Evolutionary conservation across 2,329 filamentous ascomycete species (phyloP), one percentile per base, ranked within the genome.

Genomic region (Neoarthrinium moseri): DNA sequence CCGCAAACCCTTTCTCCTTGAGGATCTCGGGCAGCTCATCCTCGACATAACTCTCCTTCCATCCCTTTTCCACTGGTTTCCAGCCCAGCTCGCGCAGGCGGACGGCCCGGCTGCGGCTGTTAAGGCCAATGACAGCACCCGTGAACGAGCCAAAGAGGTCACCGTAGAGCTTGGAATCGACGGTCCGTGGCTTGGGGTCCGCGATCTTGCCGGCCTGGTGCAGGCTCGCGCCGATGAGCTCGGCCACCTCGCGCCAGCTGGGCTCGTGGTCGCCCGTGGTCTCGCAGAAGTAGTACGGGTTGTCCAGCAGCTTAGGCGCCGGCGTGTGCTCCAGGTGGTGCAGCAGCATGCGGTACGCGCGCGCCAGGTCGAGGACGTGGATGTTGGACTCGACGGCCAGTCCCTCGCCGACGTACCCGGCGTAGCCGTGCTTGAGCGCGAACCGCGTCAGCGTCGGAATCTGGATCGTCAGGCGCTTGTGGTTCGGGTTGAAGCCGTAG

Each of bases 231-330:
- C 69, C 71, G 47, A 75, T 68, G 3, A 59, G 52, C 5, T 48
- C 53, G 0, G 70, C 69, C 11, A 66, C 57, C 5, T 70, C 67
- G 15, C 55, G 55, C 72, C 72, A 76, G 18, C 67, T 68, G 11
- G 65, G 61, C 51, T 76, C 72, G 7, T 62, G 39, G 18, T 69
- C 69, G 18, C 67, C 57, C 33, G 57, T 51, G 4, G 29, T 62
- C 54, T 77, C 73, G 57, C 65, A 70, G 60, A 77, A 77, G 55
- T 69, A 77, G 54, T 77, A 78, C 1, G 71, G 72, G 48, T 76
- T 74, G 24, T 64, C 47, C 2, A 70, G 52, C 2, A 68, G 49
- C 6, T 66, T 56, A 2, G 52, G 46, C 11, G 62, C 47, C 3
- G 60, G 43, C 0, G 57, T 51, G 6, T 52, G 36, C 46, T 77